Conservation (phyloP, 1,284 basidiomycete species). For the Fomes fomentarius region DNA sequence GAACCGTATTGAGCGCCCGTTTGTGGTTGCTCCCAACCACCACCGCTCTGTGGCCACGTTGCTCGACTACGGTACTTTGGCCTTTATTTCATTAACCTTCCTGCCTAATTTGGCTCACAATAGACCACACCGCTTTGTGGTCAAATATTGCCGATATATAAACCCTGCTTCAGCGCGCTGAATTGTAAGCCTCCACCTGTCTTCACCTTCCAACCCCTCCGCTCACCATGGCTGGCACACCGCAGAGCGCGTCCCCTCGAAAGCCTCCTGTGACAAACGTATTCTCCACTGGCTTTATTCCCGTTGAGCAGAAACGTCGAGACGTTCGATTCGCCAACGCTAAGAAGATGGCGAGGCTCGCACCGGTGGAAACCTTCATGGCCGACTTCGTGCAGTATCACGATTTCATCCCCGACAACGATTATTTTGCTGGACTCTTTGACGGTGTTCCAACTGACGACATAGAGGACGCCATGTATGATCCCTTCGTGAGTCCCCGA, state of each 20-base stretch:
- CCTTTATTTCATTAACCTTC: neutral
- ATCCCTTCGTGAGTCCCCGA: neutral
- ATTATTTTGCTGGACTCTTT: neutral
- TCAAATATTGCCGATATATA: neutral
- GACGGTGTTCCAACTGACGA: neutral
- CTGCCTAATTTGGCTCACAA: neutral
- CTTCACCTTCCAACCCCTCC: neutral
- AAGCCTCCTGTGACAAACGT: neutral
- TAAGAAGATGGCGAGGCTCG: neutral
- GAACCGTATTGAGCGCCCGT: too few species aligned
- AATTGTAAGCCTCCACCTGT: neutral
- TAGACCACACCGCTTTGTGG: neutral
- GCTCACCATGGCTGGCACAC: neutral
- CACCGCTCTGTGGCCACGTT: neutral
- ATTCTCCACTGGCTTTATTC: neutral
- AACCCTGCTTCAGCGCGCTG: neutral
- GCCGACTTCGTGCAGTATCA: neutral
- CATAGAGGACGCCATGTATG: neutral
- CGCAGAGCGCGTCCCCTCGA: neutral
- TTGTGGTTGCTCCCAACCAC: too few species aligned
- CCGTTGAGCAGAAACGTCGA: neutral
- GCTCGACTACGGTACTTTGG: neutral
- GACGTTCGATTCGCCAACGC: neutral
- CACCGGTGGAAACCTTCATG: neutral
- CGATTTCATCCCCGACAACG: neutral